A percentile compares a stretch with the other conserved stretches of the same genome.
Evolutionary conservation across 345 rosid species (phyloP).

Genomic region (Combretum micranthum): DNA sequence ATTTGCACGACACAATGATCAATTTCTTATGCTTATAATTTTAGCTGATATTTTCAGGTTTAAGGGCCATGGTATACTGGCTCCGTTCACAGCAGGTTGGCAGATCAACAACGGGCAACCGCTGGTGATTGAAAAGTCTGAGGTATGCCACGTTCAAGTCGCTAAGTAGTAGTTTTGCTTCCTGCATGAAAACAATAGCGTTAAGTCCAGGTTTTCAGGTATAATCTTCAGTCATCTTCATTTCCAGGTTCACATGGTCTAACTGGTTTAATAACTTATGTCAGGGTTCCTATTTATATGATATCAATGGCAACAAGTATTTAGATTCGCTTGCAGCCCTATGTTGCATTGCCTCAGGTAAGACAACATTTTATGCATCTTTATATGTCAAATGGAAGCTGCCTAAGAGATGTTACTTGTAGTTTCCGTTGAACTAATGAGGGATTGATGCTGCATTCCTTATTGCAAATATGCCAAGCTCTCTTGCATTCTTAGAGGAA

Average conservation of each 20-base stretch:
- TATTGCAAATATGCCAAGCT: no score
- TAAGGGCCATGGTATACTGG: slow-evolving; percentile 96
- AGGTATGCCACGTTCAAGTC: slow-evolving; percentile 30
- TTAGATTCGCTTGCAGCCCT: slow-evolving; percentile 97
- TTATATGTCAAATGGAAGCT: no score
- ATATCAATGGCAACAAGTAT: slow-evolving; percentile 68
- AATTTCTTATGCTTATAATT: no score
- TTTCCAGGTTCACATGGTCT: background rate
- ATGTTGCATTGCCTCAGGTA: slow-evolving; percentile 97
- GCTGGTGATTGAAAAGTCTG: slow-evolving; percentile 71
- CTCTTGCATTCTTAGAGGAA: no score
- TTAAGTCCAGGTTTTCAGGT: no score
- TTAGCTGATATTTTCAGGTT: slow-evolving; percentile 29
- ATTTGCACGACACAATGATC: no score
- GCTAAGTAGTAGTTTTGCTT: background rate
- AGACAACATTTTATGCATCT: no score
- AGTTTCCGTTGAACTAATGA: background rate
- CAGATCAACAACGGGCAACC: slow-evolving; percentile 73
- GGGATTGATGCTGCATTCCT: background rate
- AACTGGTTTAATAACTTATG: slow-evolving; percentile 12
- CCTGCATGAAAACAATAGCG: no score
- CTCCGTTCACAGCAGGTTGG: slow-evolving; percentile 99
- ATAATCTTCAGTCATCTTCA: no score
- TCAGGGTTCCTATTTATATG: slow-evolving; percentile 86
- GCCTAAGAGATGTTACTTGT: no score